Evolutionary conservation across 208 protist species (phyloP), one percentile per base, ranked within the genome.

Genomic region (Angomonas deanei): DNA sequence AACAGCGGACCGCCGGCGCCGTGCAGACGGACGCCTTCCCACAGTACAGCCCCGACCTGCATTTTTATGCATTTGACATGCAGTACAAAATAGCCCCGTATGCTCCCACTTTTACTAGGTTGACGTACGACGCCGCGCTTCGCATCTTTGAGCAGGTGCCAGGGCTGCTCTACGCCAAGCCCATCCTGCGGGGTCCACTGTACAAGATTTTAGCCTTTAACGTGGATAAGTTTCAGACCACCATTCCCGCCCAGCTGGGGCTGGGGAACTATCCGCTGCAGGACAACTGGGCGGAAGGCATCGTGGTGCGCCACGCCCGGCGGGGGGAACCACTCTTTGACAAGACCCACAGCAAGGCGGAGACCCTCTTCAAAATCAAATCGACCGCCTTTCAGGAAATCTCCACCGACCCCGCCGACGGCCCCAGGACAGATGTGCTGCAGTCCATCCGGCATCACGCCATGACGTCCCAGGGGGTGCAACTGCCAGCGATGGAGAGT

Each of bases 41-140:
- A n/a, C 88, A 94, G 67, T 94, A 94, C 68, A 81, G 78, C 74
- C 88, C 88, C 21, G 63, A 89, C 64, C 78, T 94, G 19, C 84
- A 89, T 54, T 94, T 94, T 63, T 92, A 91, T 61, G 88, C 88
- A 34, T 94, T 92, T 53, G 88, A 94, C 70, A 79, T 94, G 58
- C 92, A 94, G 66, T 87, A 89, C 70, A 77, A 78, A 39, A 30
- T 66, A 19, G 61, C 5, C n/a, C 60, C 32, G 32, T 26, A 82
- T 76, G 24, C 75, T 94, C 28, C 42, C 19, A n/a, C n/a, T n/a
- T n/a, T n/a, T n/a, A n/a, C n/a, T n/a, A n/a, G n/a, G n/a, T n/a
- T n/a, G n/a, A 88, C 74, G 1, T 92, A 82, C 69, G 88, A 94
- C 73, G 74, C 86, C 30, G 80, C 80, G 26, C 57, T 55, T 2